Evolutionary conservation across 208 protist species (phyloP).

Genomic region (Entamoeba invadens): DNA sequence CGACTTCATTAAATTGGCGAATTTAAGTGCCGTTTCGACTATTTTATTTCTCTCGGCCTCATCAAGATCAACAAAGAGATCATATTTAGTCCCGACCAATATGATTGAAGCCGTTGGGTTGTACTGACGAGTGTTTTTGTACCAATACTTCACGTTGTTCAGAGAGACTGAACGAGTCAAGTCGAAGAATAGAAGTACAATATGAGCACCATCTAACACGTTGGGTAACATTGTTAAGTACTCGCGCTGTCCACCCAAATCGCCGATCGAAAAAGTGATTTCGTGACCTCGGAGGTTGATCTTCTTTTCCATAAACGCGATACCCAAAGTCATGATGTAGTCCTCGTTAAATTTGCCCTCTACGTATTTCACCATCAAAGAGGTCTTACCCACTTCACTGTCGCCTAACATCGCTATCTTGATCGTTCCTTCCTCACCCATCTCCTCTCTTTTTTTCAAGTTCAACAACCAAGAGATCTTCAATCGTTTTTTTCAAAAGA

Average conservation of each 20-base stretch:
- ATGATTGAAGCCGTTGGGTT: slow-evolving; percentile 60
- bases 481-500: no score
- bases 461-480: no score
- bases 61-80: slow-evolving; percentile 49
- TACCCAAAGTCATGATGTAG: slow-evolving; percentile 51
- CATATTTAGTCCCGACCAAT: slow-evolving; percentile 68
- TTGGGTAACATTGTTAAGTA: slow-evolving; percentile 66
- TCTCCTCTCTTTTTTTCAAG: no score
- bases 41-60: slow-evolving; percentile 56
- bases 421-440: no score
- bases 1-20: slow-evolving; percentile 62
- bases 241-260: slow-evolving; percentile 63
- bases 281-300: slow-evolving; percentile 51
- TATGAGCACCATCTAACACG: slow-evolving; percentile 65
- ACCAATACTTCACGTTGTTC: slow-evolving; percentile 61
- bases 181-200: slow-evolving; percentile 69
- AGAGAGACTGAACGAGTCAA: slow-evolving; percentile 56
- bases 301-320: slow-evolving; percentile 75
- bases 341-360: slow-evolving; percentile 41
- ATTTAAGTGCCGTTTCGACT: slow-evolving; percentile 51
- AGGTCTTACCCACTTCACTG: slow-evolving; percentile 36
- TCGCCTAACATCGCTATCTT: slow-evolving; percentile 30
- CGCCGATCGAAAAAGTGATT: slow-evolving; percentile 66
- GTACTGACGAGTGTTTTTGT: slow-evolving; percentile 55
- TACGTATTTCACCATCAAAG: slow-evolving; percentile 48